phyloP scores from a whole-genome alignment of 2,329 filamentous ascomycete genomes.

The Cryoendolithus antarcticus region DNA sequence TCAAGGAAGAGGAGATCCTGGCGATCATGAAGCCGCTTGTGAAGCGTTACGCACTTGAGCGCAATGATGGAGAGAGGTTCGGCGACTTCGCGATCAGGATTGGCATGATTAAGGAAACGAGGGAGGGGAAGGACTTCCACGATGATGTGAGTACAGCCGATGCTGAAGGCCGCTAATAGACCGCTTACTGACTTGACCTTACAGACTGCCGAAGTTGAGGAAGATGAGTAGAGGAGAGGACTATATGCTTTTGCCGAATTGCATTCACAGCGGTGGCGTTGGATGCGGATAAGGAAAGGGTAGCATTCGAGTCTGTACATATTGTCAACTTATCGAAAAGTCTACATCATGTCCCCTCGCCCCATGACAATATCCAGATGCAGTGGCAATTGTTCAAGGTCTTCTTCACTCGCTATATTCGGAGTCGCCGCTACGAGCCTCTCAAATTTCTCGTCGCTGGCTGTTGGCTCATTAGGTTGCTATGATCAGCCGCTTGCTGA shows the following conservation, averaged over 20 bases:
- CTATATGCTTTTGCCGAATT: too few species aligned
- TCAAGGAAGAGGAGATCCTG: slow-evolving; percentile 97
- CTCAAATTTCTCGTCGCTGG: neutral
- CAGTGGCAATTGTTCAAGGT: too few species aligned
- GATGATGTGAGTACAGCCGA: slow-evolving; percentile 62
- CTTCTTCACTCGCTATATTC: too few species aligned
- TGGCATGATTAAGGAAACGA: slow-evolving; percentile 79
- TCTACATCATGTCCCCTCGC: too few species aligned
- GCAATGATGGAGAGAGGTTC: slow-evolving; percentile 74
- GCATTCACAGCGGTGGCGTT: too few species aligned
- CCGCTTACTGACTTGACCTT: slow-evolving; percentile 5
- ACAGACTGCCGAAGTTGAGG: slow-evolving; percentile 36
- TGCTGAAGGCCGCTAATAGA: neutral
- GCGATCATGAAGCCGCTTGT: slow-evolving; percentile 80
- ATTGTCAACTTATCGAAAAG: too few species aligned
- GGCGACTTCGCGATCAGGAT: slow-evolving; percentile 85
- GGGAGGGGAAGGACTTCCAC: slow-evolving; percentile 85
- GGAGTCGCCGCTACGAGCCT: too few species aligned
- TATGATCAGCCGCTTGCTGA: too few species aligned
- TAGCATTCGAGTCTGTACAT: too few species aligned
- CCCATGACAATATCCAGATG: too few species aligned
- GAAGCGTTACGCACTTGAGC: slow-evolving; percentile 74
- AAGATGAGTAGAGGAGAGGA: slow-evolving; percentile 15
- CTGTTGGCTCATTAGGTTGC: neutral
- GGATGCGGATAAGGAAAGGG: too few species aligned